Percentiles rank a stretch among this genome's conserved stretches.
Evolutionary conservation across 2,329 filamentous ascomycete species (phyloP).

Genomic region (Thermomyces lanuginosus): DNA sequence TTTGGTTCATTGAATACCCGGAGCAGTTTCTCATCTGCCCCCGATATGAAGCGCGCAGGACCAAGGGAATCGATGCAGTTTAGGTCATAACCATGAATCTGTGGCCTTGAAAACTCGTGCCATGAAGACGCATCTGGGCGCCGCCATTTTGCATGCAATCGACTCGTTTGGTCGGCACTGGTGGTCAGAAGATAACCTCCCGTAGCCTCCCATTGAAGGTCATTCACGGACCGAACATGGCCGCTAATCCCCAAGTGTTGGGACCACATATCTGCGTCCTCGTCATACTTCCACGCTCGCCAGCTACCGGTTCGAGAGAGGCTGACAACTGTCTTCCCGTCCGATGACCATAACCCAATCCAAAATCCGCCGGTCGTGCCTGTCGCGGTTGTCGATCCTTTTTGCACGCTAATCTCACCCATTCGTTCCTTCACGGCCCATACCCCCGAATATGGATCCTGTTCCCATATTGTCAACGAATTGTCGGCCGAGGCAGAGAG

Average conservation of each 20-base stretch:
- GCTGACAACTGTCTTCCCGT: conserved; percentile 57
- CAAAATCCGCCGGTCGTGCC: conserved; percentile 94
- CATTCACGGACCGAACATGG: conserved; percentile 66
- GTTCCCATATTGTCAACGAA: conserved; percentile 82
- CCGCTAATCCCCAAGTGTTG: conserved; percentile 66
- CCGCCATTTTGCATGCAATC: conserved; percentile 69
- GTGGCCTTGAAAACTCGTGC: conserved; percentile 90
- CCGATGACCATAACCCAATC: conserved; percentile 81
- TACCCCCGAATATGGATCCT: conserved; percentile 66
- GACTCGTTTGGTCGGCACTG: conserved; percentile 79
- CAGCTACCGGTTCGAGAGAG: conserved; percentile 86
- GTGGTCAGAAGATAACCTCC: conserved; percentile 81
- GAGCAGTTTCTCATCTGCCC: conserved; percentile 94
- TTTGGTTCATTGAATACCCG: conserved; percentile 84
- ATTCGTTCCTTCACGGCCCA: conserved; percentile 78
- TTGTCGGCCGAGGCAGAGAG: conserved; percentile 90
- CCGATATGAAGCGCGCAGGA: conserved; percentile 67
- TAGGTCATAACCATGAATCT: conserved; percentile 95
- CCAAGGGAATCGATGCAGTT: conserved; percentile 78
- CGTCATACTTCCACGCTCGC: conserved; percentile 62
- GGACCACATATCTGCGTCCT: conserved; percentile 50
- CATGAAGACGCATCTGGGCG: conserved; percentile 43
- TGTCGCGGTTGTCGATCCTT: conserved; percentile 90
- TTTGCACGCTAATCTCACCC: conserved; percentile 85
- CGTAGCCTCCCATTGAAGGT: conserved; percentile 65